These are phyloP conservation scores for Penicillium polonicum DNA, from an alignment of 2,329 filamentous ascomycete species.

Conservation along the genomic window DNA sequence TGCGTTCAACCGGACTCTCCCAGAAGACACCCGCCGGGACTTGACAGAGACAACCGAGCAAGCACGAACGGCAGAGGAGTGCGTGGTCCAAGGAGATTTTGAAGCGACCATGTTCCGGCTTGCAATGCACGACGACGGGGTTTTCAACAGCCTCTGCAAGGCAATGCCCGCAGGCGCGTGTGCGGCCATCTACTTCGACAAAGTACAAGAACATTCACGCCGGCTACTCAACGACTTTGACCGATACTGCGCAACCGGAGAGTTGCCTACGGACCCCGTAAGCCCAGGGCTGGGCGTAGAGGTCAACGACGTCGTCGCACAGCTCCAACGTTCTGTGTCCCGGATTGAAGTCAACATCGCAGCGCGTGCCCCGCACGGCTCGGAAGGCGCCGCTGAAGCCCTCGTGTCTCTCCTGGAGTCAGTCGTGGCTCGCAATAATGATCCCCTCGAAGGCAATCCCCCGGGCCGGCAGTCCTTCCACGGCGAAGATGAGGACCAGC, in stretches of 20 bases:
- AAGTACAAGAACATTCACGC: constrained; percentile 38
- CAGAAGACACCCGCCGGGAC: constrained; percentile 44
- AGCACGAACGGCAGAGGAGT: constrained; percentile 40
- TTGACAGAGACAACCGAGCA: constrained; percentile 37
- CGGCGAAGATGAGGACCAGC: constrained; percentile 42
- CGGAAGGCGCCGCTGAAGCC: constrained; percentile 38
- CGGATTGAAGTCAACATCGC: constrained; percentile 36
- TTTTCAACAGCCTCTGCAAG: constrained; percentile 43
- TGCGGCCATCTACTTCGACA: constrained; percentile 47
- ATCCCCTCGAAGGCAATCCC: constrained; percentile 38
- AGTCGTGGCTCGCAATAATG: constrained; percentile 40
- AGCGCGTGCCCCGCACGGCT: constrained; percentile 37
- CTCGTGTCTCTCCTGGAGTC: constrained; percentile 41
- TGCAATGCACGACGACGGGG: constrained; percentile 45
- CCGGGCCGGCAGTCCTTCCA: constrained; percentile 36
- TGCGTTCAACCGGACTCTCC: constrained; percentile 43
- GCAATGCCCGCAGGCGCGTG: constrained; percentile 44
- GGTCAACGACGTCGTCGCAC: constrained; percentile 33
- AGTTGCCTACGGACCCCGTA: constrained; percentile 21
- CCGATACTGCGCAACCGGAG: constrained; percentile 38
- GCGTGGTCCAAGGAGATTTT: constrained; percentile 47
- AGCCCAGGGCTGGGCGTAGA: constrained; percentile 18
- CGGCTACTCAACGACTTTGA: constrained; percentile 41
- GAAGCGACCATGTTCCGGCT: constrained; percentile 48
- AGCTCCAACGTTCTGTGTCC: constrained; percentile 33